phyloP scores from a whole-genome alignment of 2,329 filamentous ascomycete genomes.

The Didymosphaeria variabile region DNA sequence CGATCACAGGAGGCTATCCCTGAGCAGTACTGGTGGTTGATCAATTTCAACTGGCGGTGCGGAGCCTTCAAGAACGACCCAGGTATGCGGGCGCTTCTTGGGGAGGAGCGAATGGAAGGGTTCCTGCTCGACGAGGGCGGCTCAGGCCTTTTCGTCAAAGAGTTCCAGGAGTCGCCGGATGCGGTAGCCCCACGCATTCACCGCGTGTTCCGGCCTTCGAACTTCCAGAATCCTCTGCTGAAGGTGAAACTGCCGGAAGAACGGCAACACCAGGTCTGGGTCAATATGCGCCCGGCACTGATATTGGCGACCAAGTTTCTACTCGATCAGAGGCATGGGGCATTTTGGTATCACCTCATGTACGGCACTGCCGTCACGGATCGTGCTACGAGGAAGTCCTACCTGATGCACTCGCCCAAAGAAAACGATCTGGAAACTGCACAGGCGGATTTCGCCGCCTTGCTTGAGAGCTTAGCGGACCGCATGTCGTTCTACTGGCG shows the following conservation, averaged over 20 bases:
- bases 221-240: neutral
- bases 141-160: neutral
- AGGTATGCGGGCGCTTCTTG: neutral
- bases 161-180: neutral
- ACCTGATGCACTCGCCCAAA: neutral
- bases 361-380: neutral
- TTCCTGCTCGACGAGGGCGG: neutral
- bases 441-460: neutral
- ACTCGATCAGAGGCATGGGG: neutral
- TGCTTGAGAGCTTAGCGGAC: neutral
- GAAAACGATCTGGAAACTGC: neutral
- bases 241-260: neutral
- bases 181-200: neutral
- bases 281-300: neutral
- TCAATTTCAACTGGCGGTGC: neutral
- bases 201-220: neutral
- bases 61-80: neutral
- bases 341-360: conserved; percentile 9
- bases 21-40: neutral
- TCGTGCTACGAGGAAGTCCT: neutral
- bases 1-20: neutral
- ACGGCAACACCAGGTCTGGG: neutral
- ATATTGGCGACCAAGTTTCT: conserved; percentile 3
- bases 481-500: neutral
- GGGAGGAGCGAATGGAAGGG: neutral